Percentiles rank a stretch among this genome's conserved stretches.
These are phyloP conservation scores for Aspergillus sp. DNA, from an alignment of 2,329 filamentous ascomycete species.

Conservation along the genomic window DNA sequence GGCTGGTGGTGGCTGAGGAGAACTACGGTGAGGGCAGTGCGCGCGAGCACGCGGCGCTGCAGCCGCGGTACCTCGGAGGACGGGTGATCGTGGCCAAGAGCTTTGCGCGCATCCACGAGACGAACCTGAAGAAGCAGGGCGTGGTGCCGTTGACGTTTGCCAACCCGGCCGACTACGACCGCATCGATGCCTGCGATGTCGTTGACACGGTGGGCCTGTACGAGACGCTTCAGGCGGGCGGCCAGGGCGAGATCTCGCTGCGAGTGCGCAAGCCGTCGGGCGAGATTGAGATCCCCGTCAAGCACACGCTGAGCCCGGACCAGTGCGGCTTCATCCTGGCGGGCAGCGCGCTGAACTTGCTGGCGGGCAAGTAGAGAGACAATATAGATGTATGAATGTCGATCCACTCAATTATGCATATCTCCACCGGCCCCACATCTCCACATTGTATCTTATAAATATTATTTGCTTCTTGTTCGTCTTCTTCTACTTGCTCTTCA, in stretches of 20 bases:
- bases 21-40: conserved; percentile 95
- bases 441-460: conserved; percentile 4
- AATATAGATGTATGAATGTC: too few species aligned
- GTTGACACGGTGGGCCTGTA: conserved; percentile 80
- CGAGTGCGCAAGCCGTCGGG: conserved; percentile 43
- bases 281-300: conserved; percentile 71
- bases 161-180: conserved; percentile 83
- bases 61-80: conserved; percentile 86
- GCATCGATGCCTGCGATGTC: conserved; percentile 77
- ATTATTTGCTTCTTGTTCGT: not conserved
- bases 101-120: conserved; percentile 92
- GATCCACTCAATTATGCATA: too few species aligned
- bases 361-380: conserved; percentile 38
- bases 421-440: conserved; percentile 11
- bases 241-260: conserved; percentile 21
- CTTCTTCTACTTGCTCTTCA: not conserved
- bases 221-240: conserved; percentile 63
- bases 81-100: conserved; percentile 81
- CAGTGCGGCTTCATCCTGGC: conserved; percentile 91
- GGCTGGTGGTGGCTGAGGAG: conserved; percentile 95
- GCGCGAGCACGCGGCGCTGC: conserved; percentile 83
- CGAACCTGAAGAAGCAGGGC: conserved; percentile 95
- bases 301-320: conserved; percentile 83
- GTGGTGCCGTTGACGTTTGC: conserved; percentile 91
- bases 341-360: conserved; percentile 86